Conservation (phyloP, 2,329 filamentous ascomycete species). For the Venturia pyrina region DNA sequence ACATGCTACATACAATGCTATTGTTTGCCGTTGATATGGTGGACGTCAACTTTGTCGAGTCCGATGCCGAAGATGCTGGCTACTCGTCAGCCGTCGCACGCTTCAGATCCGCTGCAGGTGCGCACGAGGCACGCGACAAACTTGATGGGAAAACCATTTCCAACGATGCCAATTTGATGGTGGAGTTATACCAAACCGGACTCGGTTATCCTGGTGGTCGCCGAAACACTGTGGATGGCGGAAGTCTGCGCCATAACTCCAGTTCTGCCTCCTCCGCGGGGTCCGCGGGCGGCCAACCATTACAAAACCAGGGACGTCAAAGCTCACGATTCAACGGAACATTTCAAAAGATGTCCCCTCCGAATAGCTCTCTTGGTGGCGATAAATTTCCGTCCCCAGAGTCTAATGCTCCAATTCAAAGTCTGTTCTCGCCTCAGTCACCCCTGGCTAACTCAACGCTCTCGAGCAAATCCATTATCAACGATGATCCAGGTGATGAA, state of each 20-base stretch:
- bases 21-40: slow-evolving; percentile 55
- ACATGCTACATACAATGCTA: slow-evolving; percentile 51
- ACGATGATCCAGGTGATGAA: slow-evolving; percentile 59
- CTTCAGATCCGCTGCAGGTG: slow-evolving; percentile 47
- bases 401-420: slow-evolving; percentile 45
- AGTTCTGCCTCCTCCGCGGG: slow-evolving; percentile 32
- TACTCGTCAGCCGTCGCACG: slow-evolving; percentile 49
- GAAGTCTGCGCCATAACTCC: slow-evolving; percentile 31
- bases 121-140: slow-evolving; percentile 48
- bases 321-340: slow-evolving; percentile 51
- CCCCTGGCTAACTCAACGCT: slow-evolving; percentile 59
- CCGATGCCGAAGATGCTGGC: slow-evolving; percentile 45
- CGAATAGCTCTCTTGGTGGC: slow-evolving; percentile 43
- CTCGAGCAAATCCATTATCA: slow-evolving; percentile 63
- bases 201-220: slow-evolving; percentile 33
- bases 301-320: slow-evolving; percentile 33
- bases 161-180: slow-evolving; percentile 49
- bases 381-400: slow-evolving; percentile 46
- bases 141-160: slow-evolving; percentile 52
- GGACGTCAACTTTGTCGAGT: slow-evolving; percentile 46
- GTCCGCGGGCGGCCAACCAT: slow-evolving; percentile 35
- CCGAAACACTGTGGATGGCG: slow-evolving; percentile 46
- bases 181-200: slow-evolving; percentile 41
- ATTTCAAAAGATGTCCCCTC: slow-evolving; percentile 53
- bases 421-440: slow-evolving; percentile 62